Conservation (phyloP, 257 asterid genomes). For the Rhazya stricta region DNA sequence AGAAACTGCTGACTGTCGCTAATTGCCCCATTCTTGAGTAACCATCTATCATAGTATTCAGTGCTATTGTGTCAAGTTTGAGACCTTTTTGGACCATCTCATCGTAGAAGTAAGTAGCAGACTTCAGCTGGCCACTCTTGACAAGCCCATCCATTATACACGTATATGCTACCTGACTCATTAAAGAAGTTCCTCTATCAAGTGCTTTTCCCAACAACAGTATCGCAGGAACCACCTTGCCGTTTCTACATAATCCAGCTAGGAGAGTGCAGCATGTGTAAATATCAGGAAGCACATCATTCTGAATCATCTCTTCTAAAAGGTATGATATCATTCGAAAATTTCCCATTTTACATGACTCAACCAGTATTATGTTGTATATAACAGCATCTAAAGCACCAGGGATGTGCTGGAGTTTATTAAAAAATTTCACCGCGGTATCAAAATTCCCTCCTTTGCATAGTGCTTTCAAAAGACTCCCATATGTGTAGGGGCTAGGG, state of each 20-base stretch:
- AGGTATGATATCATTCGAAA: conserved; percentile 39
- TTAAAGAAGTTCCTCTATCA: conserved; percentile 37
- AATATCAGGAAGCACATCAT: conserved; percentile 53
- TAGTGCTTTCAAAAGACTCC: conserved; percentile 65
- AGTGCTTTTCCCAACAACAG: conserved; percentile 49
- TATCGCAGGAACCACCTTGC: conserved; percentile 56
- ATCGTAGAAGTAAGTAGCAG: conserved; percentile 51
- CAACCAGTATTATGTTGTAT: conserved; percentile 61
- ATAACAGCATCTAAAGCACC: conserved; percentile 38
- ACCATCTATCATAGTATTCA: conserved; percentile 69
- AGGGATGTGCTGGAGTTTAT: conserved; percentile 40
- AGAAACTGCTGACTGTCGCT: conserved; percentile 30
- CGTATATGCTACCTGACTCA: conserved; percentile 55
- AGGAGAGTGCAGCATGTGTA: conserved; percentile 53
- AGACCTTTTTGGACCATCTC: conserved; percentile 46
- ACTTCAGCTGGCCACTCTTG: conserved; percentile 58
- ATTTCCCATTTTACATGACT: conserved; percentile 49
- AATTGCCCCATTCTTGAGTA: conserved; percentile 55
- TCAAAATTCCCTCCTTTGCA: conserved; percentile 55
- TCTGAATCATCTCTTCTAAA: conserved; percentile 58
- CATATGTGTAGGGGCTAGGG: conserved; percentile 62
- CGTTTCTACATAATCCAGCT: conserved; percentile 60
- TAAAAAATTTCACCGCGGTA: conserved; percentile 52
- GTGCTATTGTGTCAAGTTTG: conserved; percentile 50
- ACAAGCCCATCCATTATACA: conserved; percentile 66